Percentiles rank a stretch among this genome's conserved stretches.
Conservation (phyloP, 2,329 filamentous ascomycete genomes). For the Alternaria angustiovoidea region DNA sequence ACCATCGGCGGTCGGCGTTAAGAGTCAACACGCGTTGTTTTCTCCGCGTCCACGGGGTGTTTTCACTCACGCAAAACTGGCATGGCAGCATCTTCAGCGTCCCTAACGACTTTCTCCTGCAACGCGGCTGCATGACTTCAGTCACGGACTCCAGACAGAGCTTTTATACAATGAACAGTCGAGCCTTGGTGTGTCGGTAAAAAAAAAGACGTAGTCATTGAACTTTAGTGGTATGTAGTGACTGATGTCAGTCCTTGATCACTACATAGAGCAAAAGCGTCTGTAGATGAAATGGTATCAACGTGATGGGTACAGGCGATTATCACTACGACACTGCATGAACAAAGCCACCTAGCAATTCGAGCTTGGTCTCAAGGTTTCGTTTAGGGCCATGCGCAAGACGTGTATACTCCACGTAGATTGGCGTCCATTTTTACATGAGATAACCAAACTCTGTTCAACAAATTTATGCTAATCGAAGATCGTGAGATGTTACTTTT, state of each 20-base stretch:
- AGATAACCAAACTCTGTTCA: neutral
- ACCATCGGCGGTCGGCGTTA: constrained; percentile 31
- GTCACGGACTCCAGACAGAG: neutral
- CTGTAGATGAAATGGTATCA: neutral
- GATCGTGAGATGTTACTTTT: neutral
- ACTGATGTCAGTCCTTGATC: neutral
- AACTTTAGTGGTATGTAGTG: neutral
- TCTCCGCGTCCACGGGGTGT: neutral
- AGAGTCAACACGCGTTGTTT: constrained; percentile 8
- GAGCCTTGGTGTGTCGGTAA: neutral
- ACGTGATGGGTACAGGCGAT: neutral
- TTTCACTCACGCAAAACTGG: neutral
- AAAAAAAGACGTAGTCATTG: neutral
- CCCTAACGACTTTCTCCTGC: neutral
- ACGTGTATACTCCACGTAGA: neutral
- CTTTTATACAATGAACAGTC: neutral
- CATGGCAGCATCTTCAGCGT: neutral
- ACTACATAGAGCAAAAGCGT: neutral
- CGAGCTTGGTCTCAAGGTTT: neutral
- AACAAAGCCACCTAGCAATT: neutral
- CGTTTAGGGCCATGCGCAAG: neutral
- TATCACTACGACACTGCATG: neutral
- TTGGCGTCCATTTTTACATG: neutral
- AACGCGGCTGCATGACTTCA: neutral
- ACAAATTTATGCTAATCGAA: neutral